Evolutionary conservation across 2,329 filamentous ascomycete species (phyloP), one percentile per base, ranked within the genome.

Genomic region (Colletotrichum sp.): DNA sequence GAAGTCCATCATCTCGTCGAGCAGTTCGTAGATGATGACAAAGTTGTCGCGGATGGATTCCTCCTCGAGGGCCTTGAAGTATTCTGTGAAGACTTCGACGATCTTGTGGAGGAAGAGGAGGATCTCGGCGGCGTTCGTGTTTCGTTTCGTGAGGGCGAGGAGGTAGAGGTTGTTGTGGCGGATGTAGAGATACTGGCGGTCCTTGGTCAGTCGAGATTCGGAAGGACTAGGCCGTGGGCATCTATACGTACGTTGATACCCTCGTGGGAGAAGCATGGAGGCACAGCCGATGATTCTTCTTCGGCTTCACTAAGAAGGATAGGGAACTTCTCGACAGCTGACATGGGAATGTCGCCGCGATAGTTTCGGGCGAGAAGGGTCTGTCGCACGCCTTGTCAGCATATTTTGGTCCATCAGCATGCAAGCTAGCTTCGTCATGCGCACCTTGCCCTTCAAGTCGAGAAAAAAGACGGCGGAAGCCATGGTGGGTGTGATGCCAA

Each of bases 1-100:
- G 89, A 99, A 99, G 87, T 99, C 97, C 97, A 99, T 99, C 97
- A 99, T 99, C 89, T 99, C 97, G 83, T 99, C 97, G 78, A 99
- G 92, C 77, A 99, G 88, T 87, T 99, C 97, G 89, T 99, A 99
- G 83, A 99, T 99, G 83, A 99, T 93, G 85, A 99, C 97, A 84
- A 99, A 99, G 89, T 99, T 99, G 89, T 99, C 97, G 81, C 97
- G 93, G 84, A 99, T 99, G 81, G 95, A 98, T 87, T 99, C 97
- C 86, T 99, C 97, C 86, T 99, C 97, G 76, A 99, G 91, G 78
- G 98, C 96, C 86, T 99, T 99, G 91, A 99, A 99, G 89, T 99
- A 99, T 87, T 99, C 97, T 75, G 97, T 99, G 84, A 99, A 99
- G 78, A 99, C 97, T 85, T 99, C 97, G 82, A 99, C 97, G 71